Percentiles rank a stretch among this genome's conserved stretches.
phyloP scores from a whole-genome alignment of 2,329 filamentous ascomycete genomes.

The Camillea tinctor region DNA sequence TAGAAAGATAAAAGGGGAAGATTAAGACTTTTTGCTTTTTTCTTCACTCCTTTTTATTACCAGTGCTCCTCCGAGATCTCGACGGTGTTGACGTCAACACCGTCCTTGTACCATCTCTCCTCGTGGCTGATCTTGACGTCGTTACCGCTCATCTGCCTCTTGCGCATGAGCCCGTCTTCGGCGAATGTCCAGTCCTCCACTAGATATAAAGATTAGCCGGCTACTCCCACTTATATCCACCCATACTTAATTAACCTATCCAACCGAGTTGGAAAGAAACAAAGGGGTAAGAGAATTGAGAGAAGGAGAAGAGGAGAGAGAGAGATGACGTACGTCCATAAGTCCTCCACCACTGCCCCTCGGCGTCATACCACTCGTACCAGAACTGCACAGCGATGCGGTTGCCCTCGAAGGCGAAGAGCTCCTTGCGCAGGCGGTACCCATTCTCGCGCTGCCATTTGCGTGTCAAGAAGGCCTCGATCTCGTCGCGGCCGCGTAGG shows the following conservation, averaged over 20 bases:
- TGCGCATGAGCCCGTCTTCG: constrained; percentile 67
- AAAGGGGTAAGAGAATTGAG: background rate
- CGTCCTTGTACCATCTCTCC: constrained; percentile 69
- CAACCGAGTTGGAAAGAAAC: background rate
- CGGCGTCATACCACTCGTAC: constrained; percentile 74
- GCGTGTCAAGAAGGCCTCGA: constrained; percentile 64
- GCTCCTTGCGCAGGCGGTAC: constrained; percentile 77
- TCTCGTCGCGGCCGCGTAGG: constrained; percentile 64
- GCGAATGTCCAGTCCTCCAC: constrained; percentile 59
- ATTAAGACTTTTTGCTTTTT: too few relatives aligned
- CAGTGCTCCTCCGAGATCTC: constrained; percentile 67
- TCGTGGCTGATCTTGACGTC: constrained; percentile 61
- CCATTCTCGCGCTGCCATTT: constrained; percentile 74
- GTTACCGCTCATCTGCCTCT: constrained; percentile 75
- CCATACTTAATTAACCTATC: too few relatives aligned
- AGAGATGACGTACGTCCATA: constrained; percentile 57
- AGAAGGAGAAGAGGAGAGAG: background rate
- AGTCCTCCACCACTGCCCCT: constrained; percentile 80
- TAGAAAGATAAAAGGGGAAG: too few relatives aligned
- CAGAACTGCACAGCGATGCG: constrained; percentile 82
- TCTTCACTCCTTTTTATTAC: constrained; percentile 36
- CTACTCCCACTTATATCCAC: background rate
- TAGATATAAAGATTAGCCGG: background rate
- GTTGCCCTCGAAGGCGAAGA: constrained; percentile 74
- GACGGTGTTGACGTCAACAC: constrained; percentile 66